phyloP scores from a whole-genome alignment of 495 filamentous ascomycete genomes.

The Lophiostoma macrostomum region DNA sequence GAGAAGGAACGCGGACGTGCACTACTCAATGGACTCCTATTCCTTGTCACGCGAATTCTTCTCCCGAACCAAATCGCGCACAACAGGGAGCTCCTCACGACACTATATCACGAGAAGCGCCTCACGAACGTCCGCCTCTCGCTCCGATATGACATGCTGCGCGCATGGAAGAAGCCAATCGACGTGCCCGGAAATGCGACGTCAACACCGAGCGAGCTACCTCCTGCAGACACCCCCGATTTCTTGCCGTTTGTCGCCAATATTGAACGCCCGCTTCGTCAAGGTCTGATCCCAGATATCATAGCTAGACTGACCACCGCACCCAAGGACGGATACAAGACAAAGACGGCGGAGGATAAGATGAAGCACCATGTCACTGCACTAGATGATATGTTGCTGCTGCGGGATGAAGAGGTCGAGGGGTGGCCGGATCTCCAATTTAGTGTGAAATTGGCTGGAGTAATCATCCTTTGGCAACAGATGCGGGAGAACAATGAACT shows the following conservation, averaged over 20 bases:
- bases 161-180: neutral
- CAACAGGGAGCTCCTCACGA: neutral
- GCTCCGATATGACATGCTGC: slow-evolving; percentile 14
- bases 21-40: neutral
- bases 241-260: neutral
- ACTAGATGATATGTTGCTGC: slow-evolving; percentile 1
- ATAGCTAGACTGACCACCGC: neutral
- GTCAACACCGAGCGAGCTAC: neutral
- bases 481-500: neutral
- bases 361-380: slow-evolving; percentile 16
- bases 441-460: neutral
- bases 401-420: slow-evolving; percentile 1
- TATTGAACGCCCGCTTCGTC: neutral
- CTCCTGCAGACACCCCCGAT: neutral
- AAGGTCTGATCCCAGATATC: neutral
- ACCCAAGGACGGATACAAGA: neutral
- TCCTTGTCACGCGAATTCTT: slow-evolving; percentile 8
- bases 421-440: neutral
- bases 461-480: neutral
- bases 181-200: neutral
- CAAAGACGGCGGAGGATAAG: neutral
- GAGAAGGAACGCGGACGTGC: neutral
- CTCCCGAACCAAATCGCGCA: slow-evolving; percentile 12
- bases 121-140: neutral
- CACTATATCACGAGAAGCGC: neutral